Evolutionary conservation across 1,139 yeast species (phyloP).

Genomic region (Williopsis jadinii): DNA sequence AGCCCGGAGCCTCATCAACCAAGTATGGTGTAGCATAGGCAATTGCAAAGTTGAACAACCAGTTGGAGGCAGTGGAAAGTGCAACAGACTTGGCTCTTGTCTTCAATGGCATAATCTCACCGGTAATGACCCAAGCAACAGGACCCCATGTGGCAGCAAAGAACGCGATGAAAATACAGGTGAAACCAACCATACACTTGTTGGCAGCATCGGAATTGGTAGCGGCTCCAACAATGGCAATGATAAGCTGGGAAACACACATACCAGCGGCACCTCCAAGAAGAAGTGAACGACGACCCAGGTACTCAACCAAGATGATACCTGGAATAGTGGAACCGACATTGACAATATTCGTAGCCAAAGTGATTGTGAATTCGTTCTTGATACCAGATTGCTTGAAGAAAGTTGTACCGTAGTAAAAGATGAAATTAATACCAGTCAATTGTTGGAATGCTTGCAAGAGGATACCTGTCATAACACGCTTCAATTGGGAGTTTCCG

Average conservation of each 20-base stretch:
- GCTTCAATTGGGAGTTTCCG: conserved; percentile 23
- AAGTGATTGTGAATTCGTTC: conserved; percentile 38
- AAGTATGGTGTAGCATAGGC: conserved; percentile 67
- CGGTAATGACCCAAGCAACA: conserved; percentile 65
- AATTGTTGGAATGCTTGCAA: conserved; percentile 57
- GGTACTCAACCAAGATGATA: conserved; percentile 41
- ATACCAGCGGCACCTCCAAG: conserved; percentile 50
- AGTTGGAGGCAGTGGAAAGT: conserved; percentile 66
- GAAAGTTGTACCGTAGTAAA: conserved; percentile 61
- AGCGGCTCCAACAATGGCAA: conserved; percentile 49
- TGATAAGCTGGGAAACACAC: conserved; percentile 52
- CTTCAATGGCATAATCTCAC: conserved; percentile 65
- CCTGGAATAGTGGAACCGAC: conserved; percentile 59
- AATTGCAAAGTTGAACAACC: conserved; percentile 70
- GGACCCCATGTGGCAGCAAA: conserved; percentile 83
- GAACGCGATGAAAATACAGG: conserved; percentile 63
- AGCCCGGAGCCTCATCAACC: conserved; percentile 54
- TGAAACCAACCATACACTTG: conserved; percentile 56
- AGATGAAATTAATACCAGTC: conserved; percentile 68
- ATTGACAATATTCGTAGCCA: conserved; percentile 59
- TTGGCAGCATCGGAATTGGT: conserved; percentile 35
- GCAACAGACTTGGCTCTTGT: conserved; percentile 72
- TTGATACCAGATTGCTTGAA: conserved; percentile 43
- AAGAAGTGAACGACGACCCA: conserved; percentile 47
- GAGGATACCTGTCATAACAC: conserved; percentile 34